Base-by-base conservation (phyloP, 2,329 filamentous ascomycete genomes). In the Ascochyta pisi region DNA sequence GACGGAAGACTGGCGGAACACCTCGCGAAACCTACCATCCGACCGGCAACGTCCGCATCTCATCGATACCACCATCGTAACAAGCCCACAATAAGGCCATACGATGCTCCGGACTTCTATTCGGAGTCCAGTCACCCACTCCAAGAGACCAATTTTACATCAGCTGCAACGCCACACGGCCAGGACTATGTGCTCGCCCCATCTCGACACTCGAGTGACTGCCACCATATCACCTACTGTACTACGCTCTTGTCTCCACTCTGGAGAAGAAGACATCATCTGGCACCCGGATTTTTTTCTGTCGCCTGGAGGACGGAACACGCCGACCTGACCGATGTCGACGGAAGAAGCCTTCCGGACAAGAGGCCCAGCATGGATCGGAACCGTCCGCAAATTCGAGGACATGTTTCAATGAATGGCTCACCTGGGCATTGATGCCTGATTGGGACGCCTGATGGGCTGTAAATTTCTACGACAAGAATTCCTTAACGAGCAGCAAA, bases 11-110 rank as follows among this genome's bases (percentile, higher is more conserved):
- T 16, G 31, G 29, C 52, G 52, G 53, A 46, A 35, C 23, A 33
- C 23, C 47, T 56, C 53, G 53, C 53, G 47, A 56, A 47, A 56
- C 53, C 24, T 56, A 56, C 53, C 53, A 50, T 56, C 53, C 53
- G 53, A 42, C 37, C 53, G 53, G 53, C 53, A 56, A 46, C 53
- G 41, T 26, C 53, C 47, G 47, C 33, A 37, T 19, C 23, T 29
- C 40, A 35, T 45, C 52, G 16, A 31, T 31, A 41, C 47, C 41
- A 43, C 13, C 37, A 56, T 56, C 47, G 47, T 19, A 43, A 8
- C 6, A 38, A 50, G 34, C 26, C 46, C 52, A 55, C 52, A 50
- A 50, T 45, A 46, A 29, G 27, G 22, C 52, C 52, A 50, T 29
- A 26, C 37, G 24, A 31, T 15, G 23, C 24, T 39, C 47, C 47